Evolutionary conservation across 1,139 yeast species (phyloP).

Genomic region (Geotrichum candidum): DNA sequence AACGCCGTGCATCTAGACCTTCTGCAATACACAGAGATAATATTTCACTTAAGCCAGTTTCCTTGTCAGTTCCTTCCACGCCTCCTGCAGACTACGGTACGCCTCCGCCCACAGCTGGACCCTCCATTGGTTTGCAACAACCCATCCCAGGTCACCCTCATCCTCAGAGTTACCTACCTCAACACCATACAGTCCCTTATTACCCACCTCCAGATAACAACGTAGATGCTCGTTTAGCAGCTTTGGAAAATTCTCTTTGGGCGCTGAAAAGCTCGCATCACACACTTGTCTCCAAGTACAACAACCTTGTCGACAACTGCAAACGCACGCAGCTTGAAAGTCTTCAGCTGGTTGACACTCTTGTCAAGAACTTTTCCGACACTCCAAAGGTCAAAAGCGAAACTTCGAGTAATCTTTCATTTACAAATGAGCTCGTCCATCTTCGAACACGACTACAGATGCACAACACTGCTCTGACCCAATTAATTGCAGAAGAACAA

Average conservation of each 20-base stretch:
- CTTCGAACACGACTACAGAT: constrained; percentile 19
- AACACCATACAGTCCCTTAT: constrained; percentile 13
- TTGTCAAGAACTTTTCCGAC: constrained; percentile 9
- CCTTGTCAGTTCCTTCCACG: constrained; percentile 28
- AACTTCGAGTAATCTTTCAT: constrained; percentile 22
- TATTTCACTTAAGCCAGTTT: constrained; percentile 29
- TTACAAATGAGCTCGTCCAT: constrained; percentile 15
- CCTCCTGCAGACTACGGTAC: constrained; percentile 22
- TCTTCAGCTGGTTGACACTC: constrained; percentile 11
- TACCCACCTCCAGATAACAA: constrained; percentile 15
- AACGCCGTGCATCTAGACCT: constrained; percentile 49
- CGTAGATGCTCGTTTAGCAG: constrained; percentile 20
- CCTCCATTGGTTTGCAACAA: constrained; percentile 7
- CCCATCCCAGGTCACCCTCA: constrained; percentile 11
- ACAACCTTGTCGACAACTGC: constrained; percentile 12
- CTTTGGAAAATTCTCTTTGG: constrained; percentile 23
- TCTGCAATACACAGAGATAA: constrained; percentile 30
- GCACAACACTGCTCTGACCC: constrained; percentile 13
- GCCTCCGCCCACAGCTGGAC: constrained; percentile 11
- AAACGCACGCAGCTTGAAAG: constrained; percentile 14
- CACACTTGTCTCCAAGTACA: constrained; percentile 11
- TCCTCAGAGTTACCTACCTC: constrained; percentile 15
- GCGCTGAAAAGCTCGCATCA: constrained; percentile 14
- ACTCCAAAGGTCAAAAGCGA: neutral
- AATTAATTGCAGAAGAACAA: constrained; percentile 15